phyloP scores from a whole-genome alignment of 257 asterid genomes.

The Solanum rostratum region DNA sequence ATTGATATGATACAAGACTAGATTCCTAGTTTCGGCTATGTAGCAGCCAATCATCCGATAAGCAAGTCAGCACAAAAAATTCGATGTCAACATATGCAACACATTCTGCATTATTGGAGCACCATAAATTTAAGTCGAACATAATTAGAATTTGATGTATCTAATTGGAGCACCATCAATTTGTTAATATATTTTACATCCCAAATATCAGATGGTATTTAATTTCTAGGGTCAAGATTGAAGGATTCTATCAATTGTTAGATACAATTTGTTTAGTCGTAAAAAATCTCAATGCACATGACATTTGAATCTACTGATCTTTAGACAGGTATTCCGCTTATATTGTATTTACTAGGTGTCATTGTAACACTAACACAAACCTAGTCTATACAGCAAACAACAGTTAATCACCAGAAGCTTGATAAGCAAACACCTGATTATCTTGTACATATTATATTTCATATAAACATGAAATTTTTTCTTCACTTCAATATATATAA shows the following conservation, averaged over 20 bases:
- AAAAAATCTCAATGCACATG: not conserved
- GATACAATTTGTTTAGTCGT: not conserved
- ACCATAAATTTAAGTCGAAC: not conserved
- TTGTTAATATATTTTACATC: not conserved
- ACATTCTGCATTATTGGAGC: not conserved
- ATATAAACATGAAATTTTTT: not conserved
- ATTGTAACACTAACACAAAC: not conserved
- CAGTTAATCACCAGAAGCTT: not conserved
- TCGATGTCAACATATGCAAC: not conserved
- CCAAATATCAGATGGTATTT: not conserved
- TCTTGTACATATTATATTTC: not conserved
- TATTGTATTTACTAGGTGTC: not conserved
- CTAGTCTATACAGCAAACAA: not conserved
- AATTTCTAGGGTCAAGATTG: not conserved
- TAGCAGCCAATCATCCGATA: not conserved
- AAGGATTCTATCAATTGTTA: not conserved
- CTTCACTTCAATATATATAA: not conserved
- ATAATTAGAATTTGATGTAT: not conserved
- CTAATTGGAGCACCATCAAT: not conserved
- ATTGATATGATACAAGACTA: not conserved
- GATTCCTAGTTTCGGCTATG: not conserved
- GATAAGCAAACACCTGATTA: not conserved
- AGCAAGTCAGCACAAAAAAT: not conserved
- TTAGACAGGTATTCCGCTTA: not conserved
- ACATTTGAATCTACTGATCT: not conserved